phyloP scores from a whole-genome alignment of 2,329 filamentous ascomycete species.

The Nothopassalora personata region DNA sequence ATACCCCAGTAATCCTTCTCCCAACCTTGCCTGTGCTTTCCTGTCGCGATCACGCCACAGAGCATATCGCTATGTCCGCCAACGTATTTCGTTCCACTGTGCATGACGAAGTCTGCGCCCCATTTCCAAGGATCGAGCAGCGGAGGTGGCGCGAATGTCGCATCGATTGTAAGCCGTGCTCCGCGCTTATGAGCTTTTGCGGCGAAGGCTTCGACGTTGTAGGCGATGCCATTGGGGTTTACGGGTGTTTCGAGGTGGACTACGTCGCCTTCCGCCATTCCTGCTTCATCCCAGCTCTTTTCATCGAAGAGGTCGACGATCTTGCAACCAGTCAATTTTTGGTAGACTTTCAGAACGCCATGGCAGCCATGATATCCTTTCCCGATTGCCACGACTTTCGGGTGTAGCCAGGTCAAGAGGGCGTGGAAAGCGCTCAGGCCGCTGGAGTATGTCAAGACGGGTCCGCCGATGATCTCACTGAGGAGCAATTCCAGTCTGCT shows the following conservation, averaged over 20 bases:
- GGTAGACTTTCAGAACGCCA: conserved; percentile 69
- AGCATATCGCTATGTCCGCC: conserved; percentile 93
- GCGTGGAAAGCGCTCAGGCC: conserved; percentile 87
- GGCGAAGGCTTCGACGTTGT: conserved; percentile 66
- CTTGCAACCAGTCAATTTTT: conserved; percentile 69
- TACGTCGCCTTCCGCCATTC: conserved; percentile 70
- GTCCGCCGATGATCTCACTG: conserved; percentile 63
- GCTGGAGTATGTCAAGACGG: conserved; percentile 70
- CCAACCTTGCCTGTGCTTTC: conserved; percentile 49
- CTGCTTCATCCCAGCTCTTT: conserved; percentile 51
- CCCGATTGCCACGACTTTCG: conserved; percentile 73
- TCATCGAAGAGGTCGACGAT: conserved; percentile 59
- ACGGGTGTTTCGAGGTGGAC: conserved; percentile 90
- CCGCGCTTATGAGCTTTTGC: conserved; percentile 65
- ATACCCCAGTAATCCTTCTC: conserved; percentile 47
- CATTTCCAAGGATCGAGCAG: conserved; percentile 77
- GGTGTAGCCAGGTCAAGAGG: conserved; percentile 76
- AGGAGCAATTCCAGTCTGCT: conserved; percentile 82
- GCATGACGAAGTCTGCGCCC: conserved; percentile 84
- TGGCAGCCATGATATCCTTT: conserved; percentile 92
- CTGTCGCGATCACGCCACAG: conserved; percentile 72
- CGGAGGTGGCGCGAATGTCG: conserved; percentile 87
- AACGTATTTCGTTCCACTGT: conserved; percentile 92
- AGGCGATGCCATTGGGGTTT: conserved; percentile 82
- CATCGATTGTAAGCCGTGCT: conserved; percentile 76